These are phyloP conservation scores for Trichophyton verrucosum DNA, from an alignment of 2,329 filamentous ascomycete genomes.

Conservation along the genomic window DNA sequence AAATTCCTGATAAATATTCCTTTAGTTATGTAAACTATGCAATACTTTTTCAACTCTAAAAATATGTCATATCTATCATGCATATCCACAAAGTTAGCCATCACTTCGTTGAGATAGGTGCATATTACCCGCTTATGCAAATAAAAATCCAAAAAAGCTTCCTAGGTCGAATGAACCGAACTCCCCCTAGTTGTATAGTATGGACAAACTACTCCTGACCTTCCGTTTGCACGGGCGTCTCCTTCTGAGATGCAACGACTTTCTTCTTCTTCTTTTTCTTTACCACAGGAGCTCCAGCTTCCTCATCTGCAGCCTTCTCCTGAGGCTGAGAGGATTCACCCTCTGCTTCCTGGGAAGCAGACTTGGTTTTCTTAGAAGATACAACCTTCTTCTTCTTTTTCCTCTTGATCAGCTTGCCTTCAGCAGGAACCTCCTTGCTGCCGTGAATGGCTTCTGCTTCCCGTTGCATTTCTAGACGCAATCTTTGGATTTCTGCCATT, in stretches of 20 bases:
- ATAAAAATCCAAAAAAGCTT: neutral
- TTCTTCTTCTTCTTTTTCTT: slow-evolving; percentile 12
- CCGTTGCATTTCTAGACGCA: slow-evolving; percentile 69
- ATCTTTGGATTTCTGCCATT: slow-evolving; percentile 73
- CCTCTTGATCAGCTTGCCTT: slow-evolving; percentile 38
- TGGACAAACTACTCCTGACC: neutral
- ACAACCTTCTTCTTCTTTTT: slow-evolving; percentile 49
- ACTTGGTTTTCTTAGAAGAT: slow-evolving; percentile 34
- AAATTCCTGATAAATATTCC: neutral
- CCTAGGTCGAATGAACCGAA: neutral
- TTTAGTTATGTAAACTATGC: neutral
- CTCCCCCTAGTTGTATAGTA: neutral
- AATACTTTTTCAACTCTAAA: neutral
- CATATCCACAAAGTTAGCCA: neutral
- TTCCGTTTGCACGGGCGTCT: slow-evolving; percentile 1
- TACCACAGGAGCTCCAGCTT: neutral
- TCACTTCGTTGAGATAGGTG: neutral
- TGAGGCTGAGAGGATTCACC: slow-evolving; percentile 15
- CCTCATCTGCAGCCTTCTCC: slow-evolving; percentile 2
- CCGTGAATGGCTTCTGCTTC: slow-evolving; percentile 35
- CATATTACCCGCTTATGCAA: neutral
- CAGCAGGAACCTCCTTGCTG: slow-evolving; percentile 37
- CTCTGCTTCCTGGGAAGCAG: slow-evolving; percentile 9
- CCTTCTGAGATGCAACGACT: slow-evolving; percentile 4
- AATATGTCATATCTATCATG: neutral